A percentile compares a stretch with the other conserved stretches of the same genome.
These are phyloP conservation scores for Cladophialophora chaetospira DNA, from an alignment of 2,329 filamentous ascomycete species.

Conservation along the genomic window DNA sequence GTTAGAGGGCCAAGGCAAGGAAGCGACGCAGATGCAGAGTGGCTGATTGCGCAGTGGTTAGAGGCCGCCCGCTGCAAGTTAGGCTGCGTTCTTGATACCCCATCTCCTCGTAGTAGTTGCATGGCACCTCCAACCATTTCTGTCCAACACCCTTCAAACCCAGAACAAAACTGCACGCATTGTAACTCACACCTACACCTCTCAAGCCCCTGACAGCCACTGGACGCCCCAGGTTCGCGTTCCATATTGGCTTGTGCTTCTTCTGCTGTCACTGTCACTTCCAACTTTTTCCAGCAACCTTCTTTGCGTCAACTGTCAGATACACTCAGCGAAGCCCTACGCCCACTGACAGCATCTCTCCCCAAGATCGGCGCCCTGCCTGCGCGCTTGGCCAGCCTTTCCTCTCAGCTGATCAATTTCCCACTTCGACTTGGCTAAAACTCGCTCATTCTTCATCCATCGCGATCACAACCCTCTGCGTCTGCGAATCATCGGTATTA, in stretches of 20 bases:
- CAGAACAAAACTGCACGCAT: too few relatives aligned
- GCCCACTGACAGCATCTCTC: conserved; percentile 1
- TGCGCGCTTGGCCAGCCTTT: conserved; percentile 22
- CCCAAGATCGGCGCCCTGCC: conserved; percentile 13
- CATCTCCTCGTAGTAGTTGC: too few relatives aligned
- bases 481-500: not conserved
- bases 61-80: too few relatives aligned
- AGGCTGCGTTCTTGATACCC: too few relatives aligned
- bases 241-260: not conserved
- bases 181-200: not conserved
- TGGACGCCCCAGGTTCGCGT: not conserved
- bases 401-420: conserved; percentile 21
- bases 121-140: too few relatives aligned
- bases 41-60: too few relatives aligned
- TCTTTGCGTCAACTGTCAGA: conserved; percentile 1
- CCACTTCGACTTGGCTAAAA: not conserved
- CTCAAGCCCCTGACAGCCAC: not conserved
- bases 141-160: too few relatives aligned
- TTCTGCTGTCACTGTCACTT: conserved; percentile 3
- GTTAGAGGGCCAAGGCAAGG: not conserved
- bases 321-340: conserved; percentile 1
- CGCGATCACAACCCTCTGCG: too few relatives aligned
- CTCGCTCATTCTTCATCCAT: not conserved
- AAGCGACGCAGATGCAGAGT: not conserved
- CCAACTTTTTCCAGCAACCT: conserved; percentile 4